Base-by-base conservation (phyloP, 2,329 filamentous ascomycete genomes). In the Teratosphaeria nubilosa region DNA sequence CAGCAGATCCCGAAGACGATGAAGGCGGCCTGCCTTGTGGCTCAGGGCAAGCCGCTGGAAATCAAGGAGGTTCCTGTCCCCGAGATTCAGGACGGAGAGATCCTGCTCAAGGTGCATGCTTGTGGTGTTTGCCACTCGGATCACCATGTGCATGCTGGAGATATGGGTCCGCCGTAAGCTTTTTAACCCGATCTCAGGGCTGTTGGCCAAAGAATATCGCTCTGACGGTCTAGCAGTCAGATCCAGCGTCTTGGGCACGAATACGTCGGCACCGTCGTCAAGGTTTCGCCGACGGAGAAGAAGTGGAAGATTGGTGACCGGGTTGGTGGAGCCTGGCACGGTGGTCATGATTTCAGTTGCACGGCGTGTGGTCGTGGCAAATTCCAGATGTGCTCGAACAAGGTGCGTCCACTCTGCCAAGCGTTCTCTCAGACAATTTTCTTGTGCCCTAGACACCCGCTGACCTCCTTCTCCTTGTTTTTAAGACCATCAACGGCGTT, bases 111-210 rank as follows among this genome's bases (percentile, higher is more conserved):
- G 70, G 81, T 89, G 2, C 75, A 84, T 9, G 87, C 87, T 5
- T 88, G 84, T 64, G 87, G 87, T 51, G 81, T 91, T 54, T 91
- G 87, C 71, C 85, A 84, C 69, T 81, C 80, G 0, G 87, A 90
- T 65, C 60, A 73, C 22, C 56, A 56, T 50, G 60, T 81, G 1
- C 75, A 78, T 54, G 53, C 67, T 2, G 82, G 83, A 25, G 65
- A 72, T 4, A 73, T 86, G 51, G 82, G 81, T 11, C 77, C 81
- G 51, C 65, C 78, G 60, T 85, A 55, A 61, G 64, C 56, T 48
- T 22, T 48, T 2, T 5, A 48, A 20, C 1, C 9, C 20, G n/a
- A 48, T 48, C n/a, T 20, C 16, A 20, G 20, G 41, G 9, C 41
- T 20, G n/a, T 31, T 31, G 14, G 14, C 5, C 53, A 27, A 30